Evolutionary conservation across 352 stramenopile species (phyloP), one percentile per base, ranked within the genome.

Genomic region (Globisporangium radiosum): DNA sequence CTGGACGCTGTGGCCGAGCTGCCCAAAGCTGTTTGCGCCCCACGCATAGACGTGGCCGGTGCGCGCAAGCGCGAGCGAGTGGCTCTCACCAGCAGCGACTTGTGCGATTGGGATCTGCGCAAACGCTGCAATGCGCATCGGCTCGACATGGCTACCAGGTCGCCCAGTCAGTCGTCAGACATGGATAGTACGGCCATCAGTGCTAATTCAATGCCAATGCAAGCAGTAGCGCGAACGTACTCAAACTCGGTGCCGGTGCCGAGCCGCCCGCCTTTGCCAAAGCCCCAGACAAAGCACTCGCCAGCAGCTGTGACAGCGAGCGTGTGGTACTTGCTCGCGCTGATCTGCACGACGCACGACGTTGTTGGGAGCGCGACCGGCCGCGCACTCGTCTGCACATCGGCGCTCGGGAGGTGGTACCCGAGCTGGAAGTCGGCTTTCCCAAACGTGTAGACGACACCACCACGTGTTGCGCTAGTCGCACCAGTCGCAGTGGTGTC

Each of bases 351-450:
- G 52, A 94, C 80, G 13, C 70, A 65, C 9, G 72, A 78, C 9
- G 45, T 69, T 14, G 72, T 63, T 7, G 76, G 74, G 11, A 92
- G 65, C 58, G 81, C 75, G 36, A 94, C 84, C 11, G 79, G 76
- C 3, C 81, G 70, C 1, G 84, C 81, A 8, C 76, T 81, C 5
- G 73, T 71, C 52, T 92, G 84, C 48, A 92, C 73, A 42, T 91
- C 81, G 25, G 78, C 84, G 67, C 91, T 86, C 36, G 81, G 84
- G 52, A 94, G 71, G 54, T 92, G 82, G 60, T 94, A 94, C 3
- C 84, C 84, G 19, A 94, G 69, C 81, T 93, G 84, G 47, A 90
- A 94, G 56, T 94, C 84, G 45, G 79, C 75, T 70, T 92, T 94
- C 57, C 84, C 84, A 49, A 92, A 94, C 8, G 81, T 94, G 65